phyloP scores from a whole-genome alignment of 2,329 filamentous ascomycete species.

The Clarireedia paspali region DNA sequence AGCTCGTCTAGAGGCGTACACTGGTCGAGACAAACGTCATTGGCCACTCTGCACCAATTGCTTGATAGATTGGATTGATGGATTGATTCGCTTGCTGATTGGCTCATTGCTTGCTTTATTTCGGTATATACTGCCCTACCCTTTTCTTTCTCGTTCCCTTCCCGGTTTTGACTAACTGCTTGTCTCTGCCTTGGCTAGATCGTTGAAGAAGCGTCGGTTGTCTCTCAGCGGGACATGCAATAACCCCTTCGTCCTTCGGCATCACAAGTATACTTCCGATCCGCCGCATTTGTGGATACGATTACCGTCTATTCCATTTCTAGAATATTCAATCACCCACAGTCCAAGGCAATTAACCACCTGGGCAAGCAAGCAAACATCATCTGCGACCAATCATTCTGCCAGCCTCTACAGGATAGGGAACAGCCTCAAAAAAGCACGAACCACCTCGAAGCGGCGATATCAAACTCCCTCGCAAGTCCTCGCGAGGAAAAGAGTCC shows the following conservation, averaged over 20 bases:
- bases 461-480: background rate
- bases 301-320: background rate
- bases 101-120: background rate
- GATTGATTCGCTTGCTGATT: background rate
- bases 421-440: background rate
- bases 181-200: background rate
- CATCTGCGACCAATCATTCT: background rate
- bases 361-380: background rate
- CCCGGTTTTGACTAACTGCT: background rate
- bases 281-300: background rate
- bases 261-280: slow-evolving; percentile 9
- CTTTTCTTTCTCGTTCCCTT: background rate
- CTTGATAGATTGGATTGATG: background rate
- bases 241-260: slow-evolving; percentile 2
- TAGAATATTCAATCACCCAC: background rate
- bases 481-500: too few species aligned
- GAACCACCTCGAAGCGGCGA: background rate
- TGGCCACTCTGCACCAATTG: too few species aligned
- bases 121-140: background rate
- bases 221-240: slow-evolving; percentile 5
- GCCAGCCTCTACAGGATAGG: background rate
- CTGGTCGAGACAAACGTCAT: too few species aligned
- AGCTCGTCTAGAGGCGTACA: too few species aligned
- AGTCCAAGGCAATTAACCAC: background rate
- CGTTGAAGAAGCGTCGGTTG: background rate